These are phyloP conservation scores for Fonsecaea pugnacius DNA, from an alignment of 2,329 filamentous ascomycete species.

Conservation along the genomic window DNA sequence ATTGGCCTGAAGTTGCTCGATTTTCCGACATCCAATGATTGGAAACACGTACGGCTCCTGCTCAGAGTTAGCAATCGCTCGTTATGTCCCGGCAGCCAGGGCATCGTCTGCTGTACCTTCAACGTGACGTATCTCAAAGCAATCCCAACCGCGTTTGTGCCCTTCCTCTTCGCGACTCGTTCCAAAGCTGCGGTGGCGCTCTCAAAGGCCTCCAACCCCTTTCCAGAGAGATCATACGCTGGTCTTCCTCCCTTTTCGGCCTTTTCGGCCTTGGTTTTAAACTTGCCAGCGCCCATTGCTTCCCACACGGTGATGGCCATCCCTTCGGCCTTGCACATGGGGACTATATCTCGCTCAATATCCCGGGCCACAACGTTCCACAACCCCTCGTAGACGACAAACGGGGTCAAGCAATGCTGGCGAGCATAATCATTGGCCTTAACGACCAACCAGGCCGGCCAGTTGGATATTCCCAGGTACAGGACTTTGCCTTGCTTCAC, in stretches of 20 bases:
- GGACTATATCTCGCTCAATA: slow-evolving; percentile 70
- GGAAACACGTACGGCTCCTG: slow-evolving; percentile 61
- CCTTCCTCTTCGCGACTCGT: slow-evolving; percentile 26
- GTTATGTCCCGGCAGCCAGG: not conserved
- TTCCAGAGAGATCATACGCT: slow-evolving; percentile 27
- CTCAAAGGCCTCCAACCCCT: slow-evolving; percentile 21
- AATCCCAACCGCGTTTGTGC: slow-evolving; percentile 17
- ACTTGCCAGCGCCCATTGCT: slow-evolving; percentile 56
- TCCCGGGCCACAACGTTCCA: slow-evolving; percentile 67
- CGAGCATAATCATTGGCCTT: slow-evolving; percentile 64
- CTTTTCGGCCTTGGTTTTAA: slow-evolving; percentile 50
- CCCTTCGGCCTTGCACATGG: slow-evolving; percentile 65
- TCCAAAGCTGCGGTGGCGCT: slow-evolving; percentile 25
- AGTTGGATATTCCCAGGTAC: slow-evolving; percentile 59
- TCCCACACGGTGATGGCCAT: slow-evolving; percentile 65
- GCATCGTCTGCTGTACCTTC: slow-evolving; percentile 5
- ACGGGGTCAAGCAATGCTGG: slow-evolving; percentile 68
- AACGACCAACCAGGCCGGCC: slow-evolving; percentile 43
- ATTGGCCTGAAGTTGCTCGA: slow-evolving; percentile 59
- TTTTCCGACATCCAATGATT: slow-evolving; percentile 58
- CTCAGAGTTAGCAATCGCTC: slow-evolving; percentile 29
- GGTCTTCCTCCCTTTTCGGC: slow-evolving; percentile 23
- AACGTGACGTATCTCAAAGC: slow-evolving; percentile 55
- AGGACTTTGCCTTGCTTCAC: slow-evolving; percentile 66
- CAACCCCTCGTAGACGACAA: slow-evolving; percentile 69